These are phyloP conservation scores for Penicillium sp. DNA, from an alignment of 2,329 filamentous ascomycete species.

Conservation along the genomic window DNA sequence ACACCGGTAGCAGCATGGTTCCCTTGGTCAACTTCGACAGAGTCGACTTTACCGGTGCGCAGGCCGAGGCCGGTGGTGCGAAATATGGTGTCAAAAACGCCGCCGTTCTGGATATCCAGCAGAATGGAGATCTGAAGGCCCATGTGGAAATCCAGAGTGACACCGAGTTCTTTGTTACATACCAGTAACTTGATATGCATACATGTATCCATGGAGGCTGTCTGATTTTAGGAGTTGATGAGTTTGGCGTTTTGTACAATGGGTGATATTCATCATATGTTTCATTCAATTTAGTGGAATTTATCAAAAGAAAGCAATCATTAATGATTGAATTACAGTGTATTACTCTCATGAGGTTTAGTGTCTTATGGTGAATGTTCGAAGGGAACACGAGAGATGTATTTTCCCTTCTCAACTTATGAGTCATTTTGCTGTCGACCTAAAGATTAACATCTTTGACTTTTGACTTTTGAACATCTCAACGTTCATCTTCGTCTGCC, in stretches of 20 bases:
- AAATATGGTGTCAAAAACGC: constrained; percentile 36
- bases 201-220: not conserved
- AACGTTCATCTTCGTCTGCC: not conserved
- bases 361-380: not conserved
- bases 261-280: not conserved
- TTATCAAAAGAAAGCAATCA: not conserved
- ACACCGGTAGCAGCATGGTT: constrained; percentile 40
- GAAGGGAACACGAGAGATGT: not conserved
- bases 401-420: not conserved
- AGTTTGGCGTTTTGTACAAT: not conserved
- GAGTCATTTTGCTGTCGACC: not conserved
- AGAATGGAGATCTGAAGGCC: constrained; percentile 39
- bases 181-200: constrained; percentile 6
- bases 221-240: not conserved
- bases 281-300: not conserved
- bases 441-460: not conserved
- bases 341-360: not conserved
- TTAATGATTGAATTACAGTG: not conserved
- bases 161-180: constrained; percentile 27
- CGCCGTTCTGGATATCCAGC: constrained; percentile 49
- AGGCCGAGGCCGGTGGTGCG: constrained; percentile 22
- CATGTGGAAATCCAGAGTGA: constrained; percentile 26
- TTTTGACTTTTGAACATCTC: not conserved
- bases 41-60: constrained; percentile 39
- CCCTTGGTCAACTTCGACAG: constrained; percentile 49